Percentiles rank a stretch among this genome's conserved stretches.
Conservation (phyloP, 1,284 basidiomycete genomes). For the Microbotryum violaceum region DNA sequence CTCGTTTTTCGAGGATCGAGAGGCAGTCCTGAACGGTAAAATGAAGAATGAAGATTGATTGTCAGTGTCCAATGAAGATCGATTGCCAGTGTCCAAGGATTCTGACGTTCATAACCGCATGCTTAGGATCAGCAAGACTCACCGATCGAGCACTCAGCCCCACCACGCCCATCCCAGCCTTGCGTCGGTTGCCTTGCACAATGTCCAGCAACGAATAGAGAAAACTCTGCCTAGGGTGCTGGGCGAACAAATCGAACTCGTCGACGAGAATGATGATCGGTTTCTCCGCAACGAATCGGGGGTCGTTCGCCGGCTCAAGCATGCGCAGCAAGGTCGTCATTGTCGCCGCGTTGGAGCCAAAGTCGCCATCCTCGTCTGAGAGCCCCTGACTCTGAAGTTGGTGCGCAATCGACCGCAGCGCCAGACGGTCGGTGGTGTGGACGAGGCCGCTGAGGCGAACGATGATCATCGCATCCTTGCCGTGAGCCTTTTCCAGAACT, state of each 20-base stretch:
- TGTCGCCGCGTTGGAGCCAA: conserved; percentile 34
- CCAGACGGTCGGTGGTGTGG: conserved; percentile 74
- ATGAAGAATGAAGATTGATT: background rate
- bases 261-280: conserved; percentile 78
- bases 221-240: conserved; percentile 48
- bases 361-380: conserved; percentile 41
- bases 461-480: conserved; percentile 51
- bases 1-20: conserved; percentile 81
- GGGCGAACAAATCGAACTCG: conserved; percentile 81
- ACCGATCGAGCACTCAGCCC: conserved; percentile 69
- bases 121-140: conserved; percentile 23
- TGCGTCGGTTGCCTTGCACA: conserved; percentile 46
- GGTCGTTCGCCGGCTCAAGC: conserved; percentile 26
- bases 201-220: conserved; percentile 56
- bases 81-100: background rate
- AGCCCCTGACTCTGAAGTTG: conserved; percentile 51
- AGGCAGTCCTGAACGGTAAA: conserved; percentile 57
- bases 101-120: background rate
- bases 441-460: conserved; percentile 76
- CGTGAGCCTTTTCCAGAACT: conserved; percentile 20
- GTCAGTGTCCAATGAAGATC: background rate
- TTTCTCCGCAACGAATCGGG: conserved; percentile 45
- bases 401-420: conserved; percentile 83
- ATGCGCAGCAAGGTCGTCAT: conserved; percentile 33
- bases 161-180: conserved; percentile 64